These are phyloP conservation scores for Talaromyces sp. DNA, from an alignment of 2,329 filamentous ascomycete genomes.

Conservation along the genomic window DNA sequence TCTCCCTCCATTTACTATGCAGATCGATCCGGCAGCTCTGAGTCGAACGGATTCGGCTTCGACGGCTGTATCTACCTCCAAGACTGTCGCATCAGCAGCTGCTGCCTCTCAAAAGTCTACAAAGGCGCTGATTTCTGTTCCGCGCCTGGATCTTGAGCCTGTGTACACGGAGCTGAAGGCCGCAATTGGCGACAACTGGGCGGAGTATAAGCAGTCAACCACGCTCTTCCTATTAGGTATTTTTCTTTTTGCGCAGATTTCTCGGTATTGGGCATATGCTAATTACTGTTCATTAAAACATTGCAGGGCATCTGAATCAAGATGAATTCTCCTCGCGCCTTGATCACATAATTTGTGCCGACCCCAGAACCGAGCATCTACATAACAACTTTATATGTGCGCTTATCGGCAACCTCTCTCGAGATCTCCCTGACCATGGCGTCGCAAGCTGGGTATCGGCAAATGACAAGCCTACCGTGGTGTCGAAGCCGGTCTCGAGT, in stretches of 20 bases:
- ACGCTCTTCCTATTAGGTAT: conserved; percentile 57
- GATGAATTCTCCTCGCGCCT: conserved; percentile 58
- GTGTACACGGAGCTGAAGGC: conserved; percentile 61
- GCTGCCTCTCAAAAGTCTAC: conserved; percentile 46
- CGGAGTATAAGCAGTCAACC: conserved; percentile 58
- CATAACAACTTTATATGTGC: conserved; percentile 62
- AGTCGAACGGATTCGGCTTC: conserved; percentile 42
- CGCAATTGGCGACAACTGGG: conserved; percentile 59
- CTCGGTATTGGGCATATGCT: background rate
- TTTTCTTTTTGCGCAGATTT: conserved; percentile 16
- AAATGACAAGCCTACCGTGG: conserved; percentile 51
- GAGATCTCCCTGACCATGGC: conserved; percentile 60
- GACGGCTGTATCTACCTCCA: conserved; percentile 30
- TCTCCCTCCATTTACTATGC: conserved; percentile 36
- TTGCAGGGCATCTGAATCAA: conserved; percentile 57
- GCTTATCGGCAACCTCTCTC: conserved; percentile 57
- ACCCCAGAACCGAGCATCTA: conserved; percentile 54
- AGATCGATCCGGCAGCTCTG: conserved; percentile 46
- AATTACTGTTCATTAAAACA: background rate
- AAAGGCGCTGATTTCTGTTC: conserved; percentile 52
- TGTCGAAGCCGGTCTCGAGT: conserved; percentile 52
- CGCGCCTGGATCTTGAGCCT: conserved; percentile 61
- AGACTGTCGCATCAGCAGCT: conserved; percentile 29
- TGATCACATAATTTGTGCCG: conserved; percentile 53
- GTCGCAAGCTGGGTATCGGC: conserved; percentile 64